phyloP scores from a whole-genome alignment of 2,329 filamentous ascomycete species.

The Lasiodiplodia hormozganensis region DNA sequence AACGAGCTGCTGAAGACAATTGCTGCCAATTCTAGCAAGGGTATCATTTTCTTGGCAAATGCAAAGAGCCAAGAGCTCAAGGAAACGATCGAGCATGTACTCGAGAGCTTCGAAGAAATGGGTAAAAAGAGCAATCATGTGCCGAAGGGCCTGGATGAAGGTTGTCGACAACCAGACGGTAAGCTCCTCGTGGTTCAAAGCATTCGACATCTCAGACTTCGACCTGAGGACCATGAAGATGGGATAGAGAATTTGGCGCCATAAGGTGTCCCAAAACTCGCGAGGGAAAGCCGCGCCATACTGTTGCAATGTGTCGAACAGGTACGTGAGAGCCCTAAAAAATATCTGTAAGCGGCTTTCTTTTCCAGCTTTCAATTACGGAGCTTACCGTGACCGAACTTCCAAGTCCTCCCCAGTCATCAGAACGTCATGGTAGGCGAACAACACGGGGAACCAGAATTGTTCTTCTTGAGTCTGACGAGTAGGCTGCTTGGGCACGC shows the following conservation, averaged over 20 bases:
- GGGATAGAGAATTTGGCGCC: slow-evolving; percentile 94
- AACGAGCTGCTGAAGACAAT: slow-evolving; percentile 95
- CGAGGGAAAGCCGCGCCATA: slow-evolving; percentile 91
- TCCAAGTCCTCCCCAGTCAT: slow-evolving; percentile 99
- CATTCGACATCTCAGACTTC: slow-evolving; percentile 94
- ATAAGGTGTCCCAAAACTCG: slow-evolving; percentile 98
- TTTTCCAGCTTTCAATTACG: not conserved
- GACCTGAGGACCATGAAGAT: slow-evolving; percentile 99
- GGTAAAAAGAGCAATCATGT: slow-evolving; percentile 98
- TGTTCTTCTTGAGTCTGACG: slow-evolving; percentile 94
- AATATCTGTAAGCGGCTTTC: not conserved
- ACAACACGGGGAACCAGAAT: slow-evolving; percentile 98
- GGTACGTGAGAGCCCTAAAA: slow-evolving; percentile 80
- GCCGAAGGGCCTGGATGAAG: slow-evolving; percentile 97
- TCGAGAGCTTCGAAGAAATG: slow-evolving; percentile 97
- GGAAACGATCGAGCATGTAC: slow-evolving; percentile 97
- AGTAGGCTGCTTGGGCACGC: slow-evolving; percentile 67
- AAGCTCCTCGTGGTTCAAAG: slow-evolving; percentile 92
- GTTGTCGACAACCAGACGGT: slow-evolving; percentile 99
- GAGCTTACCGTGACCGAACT: slow-evolving; percentile 72
- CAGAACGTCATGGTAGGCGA: slow-evolving; percentile 97
- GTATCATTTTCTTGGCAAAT: slow-evolving; percentile 99
- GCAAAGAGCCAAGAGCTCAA: slow-evolving; percentile 91
- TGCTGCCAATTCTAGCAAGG: slow-evolving; percentile 95
- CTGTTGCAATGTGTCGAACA: slow-evolving; percentile 90